These are phyloP conservation scores for Blastomyces parvus DNA, from an alignment of 2,329 filamentous ascomycete species.

Conservation along the genomic window DNA sequence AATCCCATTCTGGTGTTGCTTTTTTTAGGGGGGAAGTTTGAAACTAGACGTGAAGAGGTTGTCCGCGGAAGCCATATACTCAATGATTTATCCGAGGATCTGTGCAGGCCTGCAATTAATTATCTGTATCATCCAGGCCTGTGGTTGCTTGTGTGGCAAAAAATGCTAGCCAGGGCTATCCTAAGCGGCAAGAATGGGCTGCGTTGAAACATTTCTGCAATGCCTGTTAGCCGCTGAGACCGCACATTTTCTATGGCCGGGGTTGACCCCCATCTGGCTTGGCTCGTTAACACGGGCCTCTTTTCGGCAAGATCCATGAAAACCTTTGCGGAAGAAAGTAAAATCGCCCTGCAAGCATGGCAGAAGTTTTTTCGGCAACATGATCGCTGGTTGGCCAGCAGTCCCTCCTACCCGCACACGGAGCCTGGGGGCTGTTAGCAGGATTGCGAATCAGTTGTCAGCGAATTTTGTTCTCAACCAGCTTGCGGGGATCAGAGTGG, in stretches of 20 bases:
- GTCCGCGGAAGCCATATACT: too few species aligned
- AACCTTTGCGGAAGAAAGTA: not conserved
- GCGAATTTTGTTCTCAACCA: not conserved
- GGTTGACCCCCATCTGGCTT: not conserved
- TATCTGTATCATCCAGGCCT: too few species aligned
- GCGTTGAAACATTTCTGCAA: not conserved
- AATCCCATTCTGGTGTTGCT: too few species aligned
- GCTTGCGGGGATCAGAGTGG: conserved; percentile 4
- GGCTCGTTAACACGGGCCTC: not conserved
- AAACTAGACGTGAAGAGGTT: too few species aligned
- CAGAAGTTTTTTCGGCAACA: not conserved
- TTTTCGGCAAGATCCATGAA: not conserved
- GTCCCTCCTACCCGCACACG: too few species aligned
- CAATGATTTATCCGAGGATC: too few species aligned
- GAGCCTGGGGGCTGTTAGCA: not conserved
- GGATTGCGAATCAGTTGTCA: not conserved
- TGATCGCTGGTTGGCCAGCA: not conserved
- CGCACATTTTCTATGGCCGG: not conserved
- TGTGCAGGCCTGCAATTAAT: too few species aligned
- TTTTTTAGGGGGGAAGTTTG: too few species aligned
- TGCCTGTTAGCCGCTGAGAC: not conserved
- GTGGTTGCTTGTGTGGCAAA: not conserved
- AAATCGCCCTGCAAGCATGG: not conserved
- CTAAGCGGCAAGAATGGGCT: not conserved
- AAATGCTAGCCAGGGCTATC: not conserved